Base-by-base conservation (phyloP, 148 eudicot genomes). In the Nepenthes gracilis region DNA sequence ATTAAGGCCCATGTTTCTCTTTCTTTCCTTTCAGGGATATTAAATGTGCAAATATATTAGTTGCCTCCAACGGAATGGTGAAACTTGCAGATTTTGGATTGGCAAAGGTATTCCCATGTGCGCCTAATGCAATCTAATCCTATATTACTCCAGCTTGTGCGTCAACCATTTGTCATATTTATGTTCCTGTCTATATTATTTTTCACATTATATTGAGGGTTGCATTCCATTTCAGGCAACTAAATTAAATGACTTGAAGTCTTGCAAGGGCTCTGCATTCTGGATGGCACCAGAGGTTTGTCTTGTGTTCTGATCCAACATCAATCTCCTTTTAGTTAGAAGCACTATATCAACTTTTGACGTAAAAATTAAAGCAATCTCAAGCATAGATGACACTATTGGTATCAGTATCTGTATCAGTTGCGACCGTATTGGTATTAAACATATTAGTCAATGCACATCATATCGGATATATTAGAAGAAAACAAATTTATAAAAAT, bases 211-310 rank as follows among this genome's bases (percentile, higher is more conserved):
- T 35, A 33, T 36, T 62, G 47, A 35, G 38, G 47, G 69, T 36
- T 57, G 51, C 40, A 43, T 45, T 54, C 9, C 45, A 73, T 66
- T 64, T 52, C 81, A 90, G 97, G 90, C 87, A 36, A 77, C 85
- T 36, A 76, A 71, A 62, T 62, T 90, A 62, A 90, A 90, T 72
- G 97, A 87, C 66, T 73, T 87, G 60, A 87, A 80, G 64, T 90
- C 97, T 67, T 84, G 86, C 86, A 86, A 87, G 77, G 97, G 97
- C 54, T 82, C 95, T 59, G 68, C 82, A 13, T 85, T 77, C 60
- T 90, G 97, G 97, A 90, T 87, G 95, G 97, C 97, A 64, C 97
- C 97, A 57, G 95, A 90, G 97, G 97, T 90, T 72, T 73, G 82
- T 47, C 45, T 65, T 59, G 45, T 70, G 9, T 57, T 7, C 4